Percentiles rank a stretch among this genome's conserved stretches.
Conservation (phyloP, 2,329 filamentous ascomycete genomes). For the Colletotrichum orbiculare region DNA sequence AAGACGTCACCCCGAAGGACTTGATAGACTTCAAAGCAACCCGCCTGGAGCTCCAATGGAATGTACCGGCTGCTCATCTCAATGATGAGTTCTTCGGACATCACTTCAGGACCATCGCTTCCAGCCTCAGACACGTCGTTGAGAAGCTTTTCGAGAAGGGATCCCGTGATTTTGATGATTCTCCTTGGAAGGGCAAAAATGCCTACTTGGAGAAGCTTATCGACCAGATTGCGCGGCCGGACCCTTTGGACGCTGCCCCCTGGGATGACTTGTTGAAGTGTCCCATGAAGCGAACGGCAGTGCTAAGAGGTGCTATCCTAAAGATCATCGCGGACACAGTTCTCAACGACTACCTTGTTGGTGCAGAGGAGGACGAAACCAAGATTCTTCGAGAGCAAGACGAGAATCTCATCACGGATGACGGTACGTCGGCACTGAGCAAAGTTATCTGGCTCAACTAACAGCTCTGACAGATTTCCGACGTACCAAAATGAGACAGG, state of each 20-base stretch:
- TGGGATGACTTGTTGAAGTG: slow-evolving; percentile 45
- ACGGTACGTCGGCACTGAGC: slow-evolving; percentile 40
- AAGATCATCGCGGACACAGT: slow-evolving; percentile 42
- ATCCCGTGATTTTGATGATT: background rate
- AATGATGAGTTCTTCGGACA: slow-evolving; percentile 24
- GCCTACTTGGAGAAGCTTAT: slow-evolving; percentile 23
- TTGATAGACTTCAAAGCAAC: slow-evolving; percentile 20
- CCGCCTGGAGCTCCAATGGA: slow-evolving; percentile 25
- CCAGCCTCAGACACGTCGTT: slow-evolving; percentile 40
- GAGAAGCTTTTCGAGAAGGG: slow-evolving; percentile 36
- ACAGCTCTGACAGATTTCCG: slow-evolving; percentile 42
- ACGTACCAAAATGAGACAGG: slow-evolving; percentile 42
- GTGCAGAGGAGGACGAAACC: slow-evolving; percentile 42
- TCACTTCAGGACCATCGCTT: slow-evolving; percentile 35
- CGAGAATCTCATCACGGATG: slow-evolving; percentile 39
- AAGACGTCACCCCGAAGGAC: slow-evolving; percentile 1
- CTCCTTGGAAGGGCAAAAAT: slow-evolving; percentile 12
- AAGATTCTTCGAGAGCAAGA: slow-evolving; percentile 41
- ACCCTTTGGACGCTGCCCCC: slow-evolving; percentile 36
- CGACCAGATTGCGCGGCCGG: slow-evolving; percentile 43
- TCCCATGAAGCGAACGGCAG: slow-evolving; percentile 38
- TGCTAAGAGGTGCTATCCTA: slow-evolving; percentile 46
- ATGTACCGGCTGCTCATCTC: background rate
- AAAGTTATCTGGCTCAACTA: background rate
- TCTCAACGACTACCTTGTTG: slow-evolving; percentile 46